Conservation (phyloP, 2,329 filamentous ascomycete species). For the Xylariaceae sp. region DNA sequence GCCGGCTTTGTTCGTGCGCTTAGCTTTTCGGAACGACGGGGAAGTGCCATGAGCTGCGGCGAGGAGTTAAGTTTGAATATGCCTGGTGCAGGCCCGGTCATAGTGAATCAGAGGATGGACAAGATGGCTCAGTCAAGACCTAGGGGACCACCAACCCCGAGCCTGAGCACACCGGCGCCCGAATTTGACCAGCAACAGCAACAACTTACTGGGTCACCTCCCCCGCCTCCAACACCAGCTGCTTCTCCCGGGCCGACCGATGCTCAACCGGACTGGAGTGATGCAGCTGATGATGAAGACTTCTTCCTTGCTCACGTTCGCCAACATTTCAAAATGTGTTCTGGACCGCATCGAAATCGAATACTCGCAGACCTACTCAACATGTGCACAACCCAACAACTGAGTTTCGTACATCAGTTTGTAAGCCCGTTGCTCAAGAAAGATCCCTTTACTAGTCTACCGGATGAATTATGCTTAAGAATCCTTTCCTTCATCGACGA, state of each 20-base stretch:
- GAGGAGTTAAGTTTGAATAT: constrained; percentile 65
- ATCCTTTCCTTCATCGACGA: constrained; percentile 97
- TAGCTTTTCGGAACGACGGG: constrained; percentile 68
- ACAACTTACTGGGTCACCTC: constrained; percentile 63
- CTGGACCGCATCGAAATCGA: constrained; percentile 76
- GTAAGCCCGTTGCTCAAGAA: constrained; percentile 94
- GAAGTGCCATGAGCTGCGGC: constrained; percentile 57
- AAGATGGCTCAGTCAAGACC: constrained; percentile 60
- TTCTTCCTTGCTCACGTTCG: constrained; percentile 80
- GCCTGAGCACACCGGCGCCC: constrained; percentile 69
- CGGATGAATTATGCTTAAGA: constrained; percentile 89
- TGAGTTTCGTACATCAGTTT: constrained; percentile 96
- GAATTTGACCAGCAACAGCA: constrained; percentile 65
- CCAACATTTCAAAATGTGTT: constrained; percentile 79
- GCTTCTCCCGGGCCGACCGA: constrained; percentile 69
- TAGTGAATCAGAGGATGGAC: constrained; percentile 56
- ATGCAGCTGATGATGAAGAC: constrained; percentile 81
- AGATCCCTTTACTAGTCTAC: constrained; percentile 90
- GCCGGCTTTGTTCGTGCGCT: constrained; percentile 56
- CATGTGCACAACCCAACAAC: constrained; percentile 90
- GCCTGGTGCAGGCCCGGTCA: constrained; percentile 45
- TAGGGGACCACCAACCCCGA: constrained; percentile 69
- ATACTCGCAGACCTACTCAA: constrained; percentile 89
- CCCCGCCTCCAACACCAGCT: constrained; percentile 69
- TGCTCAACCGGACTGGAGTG: constrained; percentile 74